phyloP scores from a whole-genome alignment of 2,329 filamentous ascomycete genomes.

The Talaromyces islandicus region DNA sequence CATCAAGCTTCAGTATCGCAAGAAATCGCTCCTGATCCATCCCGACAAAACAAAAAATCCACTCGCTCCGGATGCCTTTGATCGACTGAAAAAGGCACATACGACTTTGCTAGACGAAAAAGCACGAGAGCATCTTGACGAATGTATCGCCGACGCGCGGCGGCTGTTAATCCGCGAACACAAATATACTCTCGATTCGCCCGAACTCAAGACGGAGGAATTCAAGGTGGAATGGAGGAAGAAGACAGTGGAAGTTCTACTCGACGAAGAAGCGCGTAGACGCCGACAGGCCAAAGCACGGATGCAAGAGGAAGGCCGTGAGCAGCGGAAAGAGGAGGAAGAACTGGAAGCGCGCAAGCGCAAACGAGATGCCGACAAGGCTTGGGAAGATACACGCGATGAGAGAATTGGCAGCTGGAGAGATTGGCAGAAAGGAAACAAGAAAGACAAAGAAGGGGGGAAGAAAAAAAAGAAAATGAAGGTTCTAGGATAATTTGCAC shows the following conservation, averaged over 20 bases:
- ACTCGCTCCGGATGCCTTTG: conserved; percentile 87
- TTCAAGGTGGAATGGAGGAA: conserved; percentile 84
- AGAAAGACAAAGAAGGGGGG: conserved; percentile 46
- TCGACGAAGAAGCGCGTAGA: conserved; percentile 84
- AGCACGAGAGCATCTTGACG: conserved; percentile 76
- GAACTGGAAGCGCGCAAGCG: conserved; percentile 74
- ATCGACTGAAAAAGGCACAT: conserved; percentile 92
- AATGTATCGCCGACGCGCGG: conserved; percentile 91
- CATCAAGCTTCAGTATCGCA: conserved; percentile 91
- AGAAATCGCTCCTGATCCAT: conserved; percentile 97
- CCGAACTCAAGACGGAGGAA: conserved; percentile 71
- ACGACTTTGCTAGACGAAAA: conserved; percentile 91
- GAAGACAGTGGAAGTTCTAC: conserved; percentile 81
- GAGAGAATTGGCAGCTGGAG: conserved; percentile 91
- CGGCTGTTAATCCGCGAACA: conserved; percentile 91
- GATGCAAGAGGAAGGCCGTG: conserved; percentile 92
- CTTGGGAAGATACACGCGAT: conserved; percentile 91
- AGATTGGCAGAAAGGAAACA: conserved; percentile 70
- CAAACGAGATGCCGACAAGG: conserved; percentile 86
- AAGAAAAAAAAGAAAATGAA: conserved; percentile 58
- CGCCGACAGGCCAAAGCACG: conserved; percentile 83
- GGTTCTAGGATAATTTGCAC: conserved; percentile 33
- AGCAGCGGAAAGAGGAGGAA: conserved; percentile 79
- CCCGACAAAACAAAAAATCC: conserved; percentile 96
- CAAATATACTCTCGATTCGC: conserved; percentile 84